Evolutionary conservation across 192 early-diverging fungal genomes (phyloP).

Genomic region (Podila horticola): DNA sequence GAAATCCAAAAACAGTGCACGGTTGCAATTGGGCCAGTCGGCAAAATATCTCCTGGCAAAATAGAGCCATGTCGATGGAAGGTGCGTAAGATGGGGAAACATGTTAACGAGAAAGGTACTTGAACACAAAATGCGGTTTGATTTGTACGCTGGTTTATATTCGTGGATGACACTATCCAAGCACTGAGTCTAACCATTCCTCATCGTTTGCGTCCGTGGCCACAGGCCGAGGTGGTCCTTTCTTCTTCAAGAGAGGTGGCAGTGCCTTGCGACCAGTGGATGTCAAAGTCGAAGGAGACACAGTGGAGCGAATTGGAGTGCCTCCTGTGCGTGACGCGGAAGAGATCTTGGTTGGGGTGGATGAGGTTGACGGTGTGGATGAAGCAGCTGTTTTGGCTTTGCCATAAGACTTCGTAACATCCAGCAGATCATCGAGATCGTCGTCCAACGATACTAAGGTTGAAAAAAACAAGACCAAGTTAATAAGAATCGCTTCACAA

Average conservation of each 20-base stretch:
- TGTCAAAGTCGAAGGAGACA: constrained; percentile 10
- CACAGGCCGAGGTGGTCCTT: constrained; percentile 7
- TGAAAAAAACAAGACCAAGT: neutral
- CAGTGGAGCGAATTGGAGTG: neutral
- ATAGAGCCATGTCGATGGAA: too few relatives aligned
- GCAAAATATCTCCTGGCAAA: too few relatives aligned
- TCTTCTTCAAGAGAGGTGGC: constrained; percentile 17
- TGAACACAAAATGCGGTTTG: too few relatives aligned
- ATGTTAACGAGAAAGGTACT: too few relatives aligned
- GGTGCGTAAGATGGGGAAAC: too few relatives aligned
- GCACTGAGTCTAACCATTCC: constrained; percentile 46
- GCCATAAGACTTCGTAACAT: constrained; percentile 42
- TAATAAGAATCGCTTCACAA: neutral
- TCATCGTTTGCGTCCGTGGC: constrained; percentile 14
- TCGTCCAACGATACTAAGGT: constrained; percentile 19
- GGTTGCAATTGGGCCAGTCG: too few relatives aligned
- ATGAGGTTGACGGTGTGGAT: neutral
- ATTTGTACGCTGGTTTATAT: too few relatives aligned
- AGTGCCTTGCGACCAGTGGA: constrained; percentile 9
- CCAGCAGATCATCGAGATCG: constrained; percentile 43
- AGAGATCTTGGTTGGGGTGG: neutral
- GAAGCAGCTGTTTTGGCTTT: neutral
- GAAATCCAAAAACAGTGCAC: too few relatives aligned
- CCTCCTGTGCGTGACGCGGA: neutral
- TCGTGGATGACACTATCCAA: constrained; percentile 7